A percentile compares a stretch with the other conserved stretches of the same genome.
Evolutionary conservation across 129 eudicot species (phyloP).

Genomic region (Solidago caesia): DNA sequence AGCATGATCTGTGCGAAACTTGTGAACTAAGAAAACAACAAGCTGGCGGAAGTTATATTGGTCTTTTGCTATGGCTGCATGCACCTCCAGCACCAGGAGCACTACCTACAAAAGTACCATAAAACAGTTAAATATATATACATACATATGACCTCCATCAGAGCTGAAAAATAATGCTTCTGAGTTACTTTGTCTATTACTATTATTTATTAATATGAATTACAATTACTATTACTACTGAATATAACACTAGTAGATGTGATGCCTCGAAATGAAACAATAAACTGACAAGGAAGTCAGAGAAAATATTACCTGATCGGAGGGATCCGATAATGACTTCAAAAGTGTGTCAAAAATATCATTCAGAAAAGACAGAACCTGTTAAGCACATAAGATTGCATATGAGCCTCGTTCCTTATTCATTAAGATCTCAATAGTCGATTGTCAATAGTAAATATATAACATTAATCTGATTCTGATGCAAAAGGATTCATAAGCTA

Average conservation of each 20-base stretch:
- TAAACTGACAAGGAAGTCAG: conserved; percentile 19
- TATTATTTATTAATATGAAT: no score
- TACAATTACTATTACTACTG: no score
- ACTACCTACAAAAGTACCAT: conserved; percentile 59
- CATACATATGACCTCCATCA: not conserved
- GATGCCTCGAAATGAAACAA: conserved; percentile 3
- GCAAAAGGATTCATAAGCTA: conserved; percentile 2
- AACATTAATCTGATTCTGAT: conserved; percentile 21
- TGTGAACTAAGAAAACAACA: conserved; percentile 68
- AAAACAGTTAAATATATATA: not conserved
- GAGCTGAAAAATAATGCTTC: not conserved
- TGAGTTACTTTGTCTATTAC: not conserved
- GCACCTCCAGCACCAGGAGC: conserved; percentile 91
- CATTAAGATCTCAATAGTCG: conserved; percentile 5
- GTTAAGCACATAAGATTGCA: conserved; percentile 33
- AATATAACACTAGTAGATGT: not conserved
- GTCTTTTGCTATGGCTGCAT: conserved; percentile 90
- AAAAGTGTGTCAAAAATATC: conserved; percentile 87
- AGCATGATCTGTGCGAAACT: conserved; percentile 61
- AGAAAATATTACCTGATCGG: conserved; percentile 73
- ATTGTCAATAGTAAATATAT: conserved; percentile 1
- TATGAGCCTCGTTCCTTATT: conserved; percentile 18
- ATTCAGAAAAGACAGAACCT: conserved; percentile 80
- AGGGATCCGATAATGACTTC: conserved; percentile 90
- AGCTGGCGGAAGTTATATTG: conserved; percentile 77